Evolutionary conservation across 169 alveolate genomes (phyloP).

Genomic region (Plasmodium berghei): DNA sequence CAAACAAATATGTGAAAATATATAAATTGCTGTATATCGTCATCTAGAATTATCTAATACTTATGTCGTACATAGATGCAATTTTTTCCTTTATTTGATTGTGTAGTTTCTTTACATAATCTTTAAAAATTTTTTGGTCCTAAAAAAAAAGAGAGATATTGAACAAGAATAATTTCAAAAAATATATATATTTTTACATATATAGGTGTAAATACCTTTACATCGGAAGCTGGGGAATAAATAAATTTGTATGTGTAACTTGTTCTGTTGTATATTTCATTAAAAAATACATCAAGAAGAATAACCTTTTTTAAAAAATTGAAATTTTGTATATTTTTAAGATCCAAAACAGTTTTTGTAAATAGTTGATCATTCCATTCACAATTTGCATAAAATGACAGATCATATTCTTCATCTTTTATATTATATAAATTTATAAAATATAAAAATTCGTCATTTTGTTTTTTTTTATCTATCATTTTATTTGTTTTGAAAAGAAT

Average conservation of each 20-base stretch:
- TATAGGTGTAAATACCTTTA: slow-evolving; percentile 13
- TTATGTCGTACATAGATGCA: slow-evolving; percentile 15
- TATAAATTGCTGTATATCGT: no score
- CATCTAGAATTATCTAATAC: slow-evolving; percentile 13
- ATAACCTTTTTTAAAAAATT: slow-evolving; percentile 14
- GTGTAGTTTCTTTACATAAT: slow-evolving; percentile 47
- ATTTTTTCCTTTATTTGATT: slow-evolving; percentile 21
- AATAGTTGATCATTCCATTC: slow-evolving; percentile 47
- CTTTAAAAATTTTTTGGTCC: slow-evolving; percentile 55
- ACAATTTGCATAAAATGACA: slow-evolving; percentile 49
- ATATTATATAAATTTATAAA: slow-evolving; percentile 63
- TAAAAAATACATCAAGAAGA: slow-evolving; percentile 41
- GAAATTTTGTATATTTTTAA: slow-evolving; percentile 10
- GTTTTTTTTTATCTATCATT: slow-evolving; percentile 1
- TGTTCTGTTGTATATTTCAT: slow-evolving; percentile 3
- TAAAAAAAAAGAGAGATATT: neutral
- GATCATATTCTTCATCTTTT: slow-evolving; percentile 59
- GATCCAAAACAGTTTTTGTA: slow-evolving; percentile 41
- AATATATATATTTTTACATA: no score
- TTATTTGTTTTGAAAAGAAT: slow-evolving; percentile 1
- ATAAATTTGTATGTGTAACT: slow-evolving; percentile 67
- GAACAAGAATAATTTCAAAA: no score
- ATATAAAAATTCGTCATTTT: slow-evolving; percentile 20
- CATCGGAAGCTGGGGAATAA: slow-evolving; percentile 25
- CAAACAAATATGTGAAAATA: neutral